Evolutionary conservation across 768 basidiomycete genomes (phyloP).

Genomic region (Phanerodontia chrysosporium): DNA sequence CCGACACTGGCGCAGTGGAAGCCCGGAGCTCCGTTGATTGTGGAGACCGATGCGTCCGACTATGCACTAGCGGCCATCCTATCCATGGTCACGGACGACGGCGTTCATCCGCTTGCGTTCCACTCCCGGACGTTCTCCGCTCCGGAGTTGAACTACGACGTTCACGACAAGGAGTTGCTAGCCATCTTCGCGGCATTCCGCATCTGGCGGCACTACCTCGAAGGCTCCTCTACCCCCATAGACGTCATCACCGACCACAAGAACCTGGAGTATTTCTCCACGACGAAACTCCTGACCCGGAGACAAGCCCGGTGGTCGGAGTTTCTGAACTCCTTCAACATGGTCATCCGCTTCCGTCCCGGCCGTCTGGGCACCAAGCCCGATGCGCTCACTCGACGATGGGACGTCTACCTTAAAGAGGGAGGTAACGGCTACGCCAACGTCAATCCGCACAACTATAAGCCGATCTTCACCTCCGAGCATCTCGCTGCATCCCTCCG

Average conservation of each 20-base stretch:
- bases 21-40: slow-evolving; percentile 8
- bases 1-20: slow-evolving; percentile 21
- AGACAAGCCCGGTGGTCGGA: slow-evolving; percentile 35
- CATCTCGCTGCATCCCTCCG: slow-evolving; percentile 9
- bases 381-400: slow-evolving; percentile 21
- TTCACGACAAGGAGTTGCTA: slow-evolving; percentile 48
- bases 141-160: slow-evolving; percentile 43
- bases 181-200: slow-evolving; percentile 35
- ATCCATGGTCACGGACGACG: slow-evolving; percentile 11
- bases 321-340: slow-evolving; percentile 20
- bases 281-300: slow-evolving; percentile 26
- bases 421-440: slow-evolving; percentile 15
- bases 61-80: slow-evolving; percentile 18
- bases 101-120: slow-evolving; percentile 30
- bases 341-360: slow-evolving; percentile 26
- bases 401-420: slow-evolving; percentile 22
- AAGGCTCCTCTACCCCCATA: slow-evolving; percentile 13
- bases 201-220: slow-evolving; percentile 22
- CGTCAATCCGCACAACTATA: slow-evolving; percentile 4
- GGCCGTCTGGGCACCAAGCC: slow-evolving; percentile 16
- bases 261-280: slow-evolving; percentile 35
- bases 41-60: slow-evolving; percentile 23
- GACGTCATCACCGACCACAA: slow-evolving; percentile 31
- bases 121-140: slow-evolving; percentile 23
- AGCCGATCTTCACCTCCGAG: slow-evolving; percentile 8